These are phyloP conservation scores for Phytophthora pini DNA, from an alignment of 352 stramenopile genomes.

Conservation along the genomic window DNA sequence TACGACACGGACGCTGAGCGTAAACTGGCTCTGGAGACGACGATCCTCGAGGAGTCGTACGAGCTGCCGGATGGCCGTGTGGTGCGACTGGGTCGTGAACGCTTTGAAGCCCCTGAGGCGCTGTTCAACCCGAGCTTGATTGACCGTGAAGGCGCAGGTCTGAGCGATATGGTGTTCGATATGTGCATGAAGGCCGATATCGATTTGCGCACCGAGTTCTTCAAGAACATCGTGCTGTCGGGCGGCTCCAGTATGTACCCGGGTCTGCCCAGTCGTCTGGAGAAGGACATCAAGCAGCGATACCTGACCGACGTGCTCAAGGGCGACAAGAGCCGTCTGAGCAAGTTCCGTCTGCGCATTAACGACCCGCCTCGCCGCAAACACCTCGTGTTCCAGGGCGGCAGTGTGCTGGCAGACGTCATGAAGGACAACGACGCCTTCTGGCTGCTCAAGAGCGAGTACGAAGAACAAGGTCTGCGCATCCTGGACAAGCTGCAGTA, in stretches of 20 bases:
- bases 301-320: constrained; percentile 85
- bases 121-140: constrained; percentile 98
- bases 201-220: constrained; percentile 96
- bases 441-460: constrained; percentile 95
- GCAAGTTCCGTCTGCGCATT: constrained; percentile 95
- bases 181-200: constrained; percentile 98
- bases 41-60: constrained; percentile 92
- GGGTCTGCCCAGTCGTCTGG: constrained; percentile 92
- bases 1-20: constrained; percentile 90
- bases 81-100: constrained; percentile 95
- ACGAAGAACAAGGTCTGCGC: constrained; percentile 93
- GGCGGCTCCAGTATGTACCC: constrained; percentile 96
- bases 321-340: constrained; percentile 87
- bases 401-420: constrained; percentile 93
- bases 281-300: constrained; percentile 89
- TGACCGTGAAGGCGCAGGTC: constrained; percentile 95
- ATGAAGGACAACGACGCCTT: constrained; percentile 95
- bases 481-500: constrained; percentile 85
- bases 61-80: constrained; percentile 97
- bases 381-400: constrained; percentile 96
- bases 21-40: constrained; percentile 91
- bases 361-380: constrained; percentile 96
- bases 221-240: constrained; percentile 97
- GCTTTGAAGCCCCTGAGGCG: constrained; percentile 95
- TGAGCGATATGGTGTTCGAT: constrained; percentile 98